Percentiles rank a stretch among this genome's conserved stretches.
Evolutionary conservation across 2,329 filamentous ascomycete genomes (phyloP).

Genomic region (Aspergillus sergii): DNA sequence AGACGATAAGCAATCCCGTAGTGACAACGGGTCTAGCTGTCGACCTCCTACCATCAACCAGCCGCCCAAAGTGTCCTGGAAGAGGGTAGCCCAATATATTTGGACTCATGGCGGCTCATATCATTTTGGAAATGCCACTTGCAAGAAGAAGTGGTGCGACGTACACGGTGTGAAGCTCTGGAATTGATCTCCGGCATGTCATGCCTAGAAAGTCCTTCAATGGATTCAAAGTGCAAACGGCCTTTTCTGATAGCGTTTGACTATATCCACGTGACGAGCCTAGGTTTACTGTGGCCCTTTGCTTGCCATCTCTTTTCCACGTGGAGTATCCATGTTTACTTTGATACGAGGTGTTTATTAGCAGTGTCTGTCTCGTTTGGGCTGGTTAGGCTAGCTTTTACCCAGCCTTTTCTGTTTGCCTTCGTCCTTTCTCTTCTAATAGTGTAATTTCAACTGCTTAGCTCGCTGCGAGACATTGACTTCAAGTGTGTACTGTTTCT

Average conservation of each 20-base stretch:
- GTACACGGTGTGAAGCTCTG: constrained; percentile 32
- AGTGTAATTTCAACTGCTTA: background rate
- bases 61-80: constrained; percentile 58
- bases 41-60: constrained; percentile 15
- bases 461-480: background rate
- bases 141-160: constrained; percentile 64
- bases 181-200: background rate
- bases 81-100: constrained; percentile 60
- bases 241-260: background rate
- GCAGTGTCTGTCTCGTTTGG: background rate
- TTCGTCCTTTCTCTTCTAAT: background rate
- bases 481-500: background rate
- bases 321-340: background rate
- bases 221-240: background rate
- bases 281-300: background rate
- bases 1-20: constrained; percentile 10
- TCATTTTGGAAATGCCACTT: constrained; percentile 62
- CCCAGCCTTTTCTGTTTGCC: background rate
- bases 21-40: constrained; percentile 6
- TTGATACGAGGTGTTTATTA: background rate
- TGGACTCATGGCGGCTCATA: constrained; percentile 57
- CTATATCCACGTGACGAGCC: background rate
- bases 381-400: background rate
- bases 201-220: background rate
- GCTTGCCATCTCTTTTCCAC: background rate